A percentile compares a stretch with the other conserved stretches of the same genome.
Conservation (phyloP, 768 basidiomycete genomes). For the Fistulinella prunicolor region DNA sequence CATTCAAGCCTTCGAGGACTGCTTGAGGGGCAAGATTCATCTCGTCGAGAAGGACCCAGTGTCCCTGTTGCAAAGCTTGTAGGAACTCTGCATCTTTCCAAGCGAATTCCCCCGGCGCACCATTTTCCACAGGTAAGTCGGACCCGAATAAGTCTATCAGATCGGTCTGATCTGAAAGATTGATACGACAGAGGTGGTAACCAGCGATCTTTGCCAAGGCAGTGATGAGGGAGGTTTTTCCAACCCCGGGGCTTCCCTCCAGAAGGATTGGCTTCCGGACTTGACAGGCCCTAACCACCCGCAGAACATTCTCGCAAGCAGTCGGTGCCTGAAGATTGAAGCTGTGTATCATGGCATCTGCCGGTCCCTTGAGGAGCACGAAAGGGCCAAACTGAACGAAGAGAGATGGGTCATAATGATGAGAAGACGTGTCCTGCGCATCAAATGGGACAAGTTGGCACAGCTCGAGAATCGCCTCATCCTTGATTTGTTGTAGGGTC, state of each 20-base stretch:
- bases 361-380: constrained; percentile 58
- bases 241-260: constrained; percentile 97
- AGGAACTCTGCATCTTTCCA: constrained; percentile 99
- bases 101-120: constrained; percentile 85
- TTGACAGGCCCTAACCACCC: constrained; percentile 87
- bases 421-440: constrained; percentile 20
- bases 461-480: constrained; percentile 54
- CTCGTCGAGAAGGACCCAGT: constrained; percentile 97
- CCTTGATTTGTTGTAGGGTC: constrained; percentile 58
- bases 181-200: constrained; percentile 84
- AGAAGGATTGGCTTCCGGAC: constrained; percentile 87
- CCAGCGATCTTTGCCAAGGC: constrained; percentile 83
- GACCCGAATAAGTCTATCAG: constrained; percentile 94
- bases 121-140: constrained; percentile 92
- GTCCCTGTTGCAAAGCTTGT: constrained; percentile 87
- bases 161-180: constrained; percentile 97
- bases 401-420: constrained; percentile 32
- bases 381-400: constrained; percentile 72
- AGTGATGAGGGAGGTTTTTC: constrained; percentile 90
- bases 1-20: constrained; percentile 94
- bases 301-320: constrained; percentile 80
- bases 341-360: constrained; percentile 29
- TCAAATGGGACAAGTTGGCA: constrained; percentile 51
- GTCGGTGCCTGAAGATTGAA: constrained; percentile 92
- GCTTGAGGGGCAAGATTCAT: constrained; percentile 99